phyloP scores from a whole-genome alignment of 169 alveolate genomes.

The Cryptosporidium muris region DNA sequence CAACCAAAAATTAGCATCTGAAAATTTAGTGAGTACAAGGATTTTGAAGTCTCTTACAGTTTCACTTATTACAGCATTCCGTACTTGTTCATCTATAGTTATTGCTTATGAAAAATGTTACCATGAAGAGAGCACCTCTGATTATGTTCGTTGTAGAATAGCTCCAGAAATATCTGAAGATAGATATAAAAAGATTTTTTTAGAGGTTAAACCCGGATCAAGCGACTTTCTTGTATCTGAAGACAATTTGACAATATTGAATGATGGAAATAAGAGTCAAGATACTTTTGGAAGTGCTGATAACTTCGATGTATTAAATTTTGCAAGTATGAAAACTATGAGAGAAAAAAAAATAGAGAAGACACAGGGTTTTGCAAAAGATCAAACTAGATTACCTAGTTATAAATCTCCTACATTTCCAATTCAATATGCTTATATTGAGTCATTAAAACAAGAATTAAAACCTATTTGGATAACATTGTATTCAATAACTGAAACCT shows the following conservation, averaged over 20 bases:
- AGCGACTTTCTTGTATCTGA: background rate
- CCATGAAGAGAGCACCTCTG: slow-evolving; percentile 3
- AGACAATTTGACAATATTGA: background rate
- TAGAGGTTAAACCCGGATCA: background rate
- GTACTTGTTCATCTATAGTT: slow-evolving; percentile 26
- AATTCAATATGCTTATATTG: background rate
- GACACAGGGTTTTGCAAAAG: background rate
- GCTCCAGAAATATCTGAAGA: background rate
- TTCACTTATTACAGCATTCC: slow-evolving; percentile 29
- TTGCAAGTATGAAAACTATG: no score
- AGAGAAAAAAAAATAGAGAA: background rate
- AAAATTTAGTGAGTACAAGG: background rate
- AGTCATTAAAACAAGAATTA: slow-evolving; percentile 15
- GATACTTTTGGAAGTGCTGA: background rate
- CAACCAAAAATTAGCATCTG: background rate
- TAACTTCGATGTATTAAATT: background rate
- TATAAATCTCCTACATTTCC: background rate
- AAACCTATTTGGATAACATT: slow-evolving; percentile 8
- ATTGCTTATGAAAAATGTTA: slow-evolving; percentile 24
- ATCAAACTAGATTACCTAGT: background rate
- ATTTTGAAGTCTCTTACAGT: background rate
- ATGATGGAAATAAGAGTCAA: background rate
- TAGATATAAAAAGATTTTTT: background rate
- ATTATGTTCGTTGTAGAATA: background rate
- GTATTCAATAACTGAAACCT: slow-evolving; percentile 16